Conservation (phyloP, 1,139 yeast species). For the Pichia sp. region DNA sequence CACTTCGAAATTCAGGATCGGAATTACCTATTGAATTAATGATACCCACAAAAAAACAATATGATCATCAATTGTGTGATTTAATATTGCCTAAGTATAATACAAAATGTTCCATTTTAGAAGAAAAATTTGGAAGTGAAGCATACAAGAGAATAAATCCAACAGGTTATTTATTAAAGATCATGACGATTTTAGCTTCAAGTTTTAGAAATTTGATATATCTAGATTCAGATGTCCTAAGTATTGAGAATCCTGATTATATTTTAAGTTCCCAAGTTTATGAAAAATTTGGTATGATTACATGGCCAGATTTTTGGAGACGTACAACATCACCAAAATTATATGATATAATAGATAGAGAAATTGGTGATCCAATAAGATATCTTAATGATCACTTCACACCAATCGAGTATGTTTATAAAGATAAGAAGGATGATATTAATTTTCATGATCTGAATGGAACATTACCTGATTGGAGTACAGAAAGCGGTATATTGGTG, state of each 20-base stretch:
- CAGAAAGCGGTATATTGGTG: slow-evolving; percentile 55
- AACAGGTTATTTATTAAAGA: slow-evolving; percentile 56
- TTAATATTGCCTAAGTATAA: slow-evolving; percentile 37
- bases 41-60: slow-evolving; percentile 44
- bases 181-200: slow-evolving; percentile 55
- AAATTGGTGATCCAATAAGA: slow-evolving; percentile 29
- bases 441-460: slow-evolving; percentile 48
- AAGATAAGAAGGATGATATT: slow-evolving; percentile 19
- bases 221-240: slow-evolving; percentile 62
- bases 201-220: slow-evolving; percentile 53
- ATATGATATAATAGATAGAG: slow-evolving; percentile 45
- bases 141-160: slow-evolving; percentile 26
- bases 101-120: slow-evolving; percentile 36
- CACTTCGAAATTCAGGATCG: slow-evolving; percentile 46
- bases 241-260: slow-evolving; percentile 49
- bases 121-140: slow-evolving; percentile 22
- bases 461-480: slow-evolving; percentile 53
- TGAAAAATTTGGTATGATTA: slow-evolving; percentile 33
- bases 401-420: slow-evolving; percentile 8
- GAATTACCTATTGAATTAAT: slow-evolving; percentile 53
- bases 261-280: slow-evolving; percentile 37
- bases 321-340: slow-evolving; percentile 54
- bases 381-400: slow-evolving; percentile 26
- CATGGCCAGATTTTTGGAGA: slow-evolving; percentile 74
- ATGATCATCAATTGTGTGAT: slow-evolving; percentile 43